Base-by-base conservation (phyloP, 2,329 filamentous ascomycete genomes). In the Paecilomyces variotii region DNA sequence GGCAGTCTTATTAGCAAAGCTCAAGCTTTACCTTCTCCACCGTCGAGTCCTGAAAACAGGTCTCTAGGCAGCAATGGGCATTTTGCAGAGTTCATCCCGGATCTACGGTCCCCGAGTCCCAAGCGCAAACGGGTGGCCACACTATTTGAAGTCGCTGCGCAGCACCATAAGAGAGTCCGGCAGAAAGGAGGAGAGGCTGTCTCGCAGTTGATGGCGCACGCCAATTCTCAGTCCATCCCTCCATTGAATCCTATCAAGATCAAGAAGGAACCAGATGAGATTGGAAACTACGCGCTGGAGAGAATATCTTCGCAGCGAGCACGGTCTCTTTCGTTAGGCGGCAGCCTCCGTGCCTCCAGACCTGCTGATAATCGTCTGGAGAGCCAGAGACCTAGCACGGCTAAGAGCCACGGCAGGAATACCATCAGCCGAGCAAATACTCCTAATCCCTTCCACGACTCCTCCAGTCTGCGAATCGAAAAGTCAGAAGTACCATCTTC, bases 71-170 rank as follows among this genome's bases (percentile, higher is more conserved):
- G 56, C 7, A 39, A 63, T 59, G 64, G 61, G 34, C 56, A 62
- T 56, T 60, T 63, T 61, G 71, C 70, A 14, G 68, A 75, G 49
- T 76, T 77, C 52, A 66, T 77, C 12, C 72, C 70, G 2, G 72
- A 75, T 58, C 61, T 71, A 12, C 67, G 67, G 56, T 74, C 74
- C 1, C 73, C 73, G 3, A 77, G 73, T 52, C 74, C 74, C 2
- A 77, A 77, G 60, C 69, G 75, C 51, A 77, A 76, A 63, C 70
- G 74, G 35, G 72, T 76, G n/a, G 71, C 72, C 45, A 76, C 69
- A 1, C 65, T 77, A 1, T 77, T 77, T 52, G 74, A 77, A 59
- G 69, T 70, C 2, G 75, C 72, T 9, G 69, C 73, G 3, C 72
- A 76, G 54, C 73, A 76, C 64, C 74, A 77, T 59, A 72, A 69